Conservation (phyloP, 306 rosid genomes). For the Gastrolobium bilobum region DNA sequence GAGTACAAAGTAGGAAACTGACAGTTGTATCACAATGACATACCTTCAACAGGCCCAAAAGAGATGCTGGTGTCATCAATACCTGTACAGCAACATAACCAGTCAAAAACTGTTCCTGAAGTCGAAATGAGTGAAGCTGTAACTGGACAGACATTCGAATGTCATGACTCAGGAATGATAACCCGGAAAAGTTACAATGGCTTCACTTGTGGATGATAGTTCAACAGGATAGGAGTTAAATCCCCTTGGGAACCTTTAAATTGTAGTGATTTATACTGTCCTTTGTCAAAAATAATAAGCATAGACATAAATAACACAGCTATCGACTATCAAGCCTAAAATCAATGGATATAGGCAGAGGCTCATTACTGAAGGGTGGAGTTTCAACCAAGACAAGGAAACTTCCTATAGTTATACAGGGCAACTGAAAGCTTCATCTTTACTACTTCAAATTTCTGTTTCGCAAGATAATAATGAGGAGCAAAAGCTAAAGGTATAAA, state of each 20-base stretch:
- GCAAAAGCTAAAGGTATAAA: background rate
- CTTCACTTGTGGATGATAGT: constrained; percentile 12
- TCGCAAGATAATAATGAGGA: background rate
- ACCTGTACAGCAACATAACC: constrained; percentile 64
- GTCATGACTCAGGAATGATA: constrained; percentile 11
- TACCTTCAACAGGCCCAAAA: constrained; percentile 97
- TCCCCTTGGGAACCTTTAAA: constrained; percentile 17
- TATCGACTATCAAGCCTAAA: constrained; percentile 2
- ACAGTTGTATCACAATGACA: constrained; percentile 38
- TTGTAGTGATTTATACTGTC: constrained; percentile 20
- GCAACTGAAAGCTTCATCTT: constrained; percentile 17
- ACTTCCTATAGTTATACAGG: constrained; percentile 20
- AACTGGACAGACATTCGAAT: constrained; percentile 36
- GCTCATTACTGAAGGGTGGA: constrained; percentile 19
- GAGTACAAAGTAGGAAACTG: constrained; percentile 39
- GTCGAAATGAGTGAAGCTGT: constrained; percentile 12
- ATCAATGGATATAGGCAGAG: constrained; percentile 19
- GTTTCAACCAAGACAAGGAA: constrained; percentile 26
- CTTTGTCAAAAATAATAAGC: constrained; percentile 35
- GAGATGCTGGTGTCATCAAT: constrained; percentile 87
- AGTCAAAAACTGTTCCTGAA: constrained; percentile 46
- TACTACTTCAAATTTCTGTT: constrained; percentile 17
- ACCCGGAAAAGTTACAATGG: background rate
- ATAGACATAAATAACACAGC: constrained; percentile 13
- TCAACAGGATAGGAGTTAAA: constrained; percentile 32